Conservation (phyloP, 352 stramenopile species). For the Halophytophthora polymorphica region DNA sequence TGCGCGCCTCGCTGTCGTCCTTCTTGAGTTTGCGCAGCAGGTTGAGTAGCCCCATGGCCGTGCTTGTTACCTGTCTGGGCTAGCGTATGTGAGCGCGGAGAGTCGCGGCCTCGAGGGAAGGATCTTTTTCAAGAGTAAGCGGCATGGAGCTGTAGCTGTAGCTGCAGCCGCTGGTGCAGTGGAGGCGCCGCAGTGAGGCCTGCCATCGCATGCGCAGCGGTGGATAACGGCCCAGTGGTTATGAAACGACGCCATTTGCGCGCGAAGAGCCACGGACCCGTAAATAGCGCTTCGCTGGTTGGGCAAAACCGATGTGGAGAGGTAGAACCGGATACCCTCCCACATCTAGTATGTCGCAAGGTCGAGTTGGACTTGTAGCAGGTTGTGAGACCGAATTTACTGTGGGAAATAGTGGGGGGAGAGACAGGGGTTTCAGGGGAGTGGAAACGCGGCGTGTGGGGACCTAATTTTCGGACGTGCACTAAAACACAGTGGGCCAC, state of each 20-base stretch:
- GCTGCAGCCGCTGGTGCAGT: background rate
- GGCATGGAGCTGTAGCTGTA: background rate
- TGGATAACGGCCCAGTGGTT: constrained; percentile 9
- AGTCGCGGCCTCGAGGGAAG: no score
- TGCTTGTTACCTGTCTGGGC: background rate
- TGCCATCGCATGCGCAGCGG: background rate
- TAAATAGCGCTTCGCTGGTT: no score
- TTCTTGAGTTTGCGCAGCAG: constrained; percentile 96
- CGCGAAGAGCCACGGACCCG: background rate
- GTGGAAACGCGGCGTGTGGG: no score
- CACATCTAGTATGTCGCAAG: no score
- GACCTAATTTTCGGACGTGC: no score
- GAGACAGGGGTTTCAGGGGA: background rate
- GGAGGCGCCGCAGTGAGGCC: background rate
- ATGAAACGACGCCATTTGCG: constrained; percentile 13
- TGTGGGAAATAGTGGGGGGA: background rate
- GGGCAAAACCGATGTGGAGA: background rate
- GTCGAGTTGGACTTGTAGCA: no score
- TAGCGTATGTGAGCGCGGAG: constrained; percentile 6
- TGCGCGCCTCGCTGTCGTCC: constrained; percentile 91
- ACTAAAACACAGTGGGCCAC: no score
- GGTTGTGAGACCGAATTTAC: background rate
- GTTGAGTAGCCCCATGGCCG: constrained; percentile 89
- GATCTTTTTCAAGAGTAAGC: constrained; percentile 47
- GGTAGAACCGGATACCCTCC: background rate